A percentile compares a stretch with the other conserved stretches of the same genome.
These are phyloP conservation scores for Sicyos baderoa DNA, from an alignment of 306 rosid species.

Conservation along the genomic window DNA sequence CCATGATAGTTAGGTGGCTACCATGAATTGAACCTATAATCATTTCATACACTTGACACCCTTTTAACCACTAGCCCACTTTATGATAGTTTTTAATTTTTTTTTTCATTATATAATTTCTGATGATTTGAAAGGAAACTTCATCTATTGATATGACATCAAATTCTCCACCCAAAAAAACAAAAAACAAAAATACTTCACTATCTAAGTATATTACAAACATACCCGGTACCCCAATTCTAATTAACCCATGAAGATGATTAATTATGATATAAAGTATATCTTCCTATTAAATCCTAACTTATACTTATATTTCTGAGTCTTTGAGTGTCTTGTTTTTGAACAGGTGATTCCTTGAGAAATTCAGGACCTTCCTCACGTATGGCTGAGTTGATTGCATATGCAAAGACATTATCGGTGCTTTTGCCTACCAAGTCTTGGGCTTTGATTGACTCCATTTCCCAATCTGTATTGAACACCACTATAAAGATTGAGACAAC, in stretches of 20 bases:
- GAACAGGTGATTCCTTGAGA: conserved; percentile 16
- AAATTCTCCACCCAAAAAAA: background rate
- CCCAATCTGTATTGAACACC: conserved; percentile 56
- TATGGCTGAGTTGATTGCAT: conserved; percentile 14
- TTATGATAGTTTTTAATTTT: too few species aligned
- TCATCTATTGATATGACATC: conserved; percentile 13
- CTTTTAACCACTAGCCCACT: too few species aligned
- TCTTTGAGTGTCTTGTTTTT: conserved; percentile 8
- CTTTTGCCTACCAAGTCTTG: conserved; percentile 43
- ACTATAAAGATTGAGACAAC: conserved; percentile 42
- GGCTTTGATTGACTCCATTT: conserved; percentile 48
- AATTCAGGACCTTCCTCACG: conserved; percentile 12
- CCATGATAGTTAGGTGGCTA: too few species aligned
- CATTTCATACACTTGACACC: too few species aligned
- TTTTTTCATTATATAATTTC: conserved; percentile 8
- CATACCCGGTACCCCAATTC: conserved; percentile 9
- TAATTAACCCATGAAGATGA: too few species aligned
- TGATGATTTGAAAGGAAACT: conserved; percentile 9
- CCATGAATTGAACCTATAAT: too few species aligned
- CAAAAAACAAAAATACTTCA: background rate
- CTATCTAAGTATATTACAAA: conserved; percentile 10
- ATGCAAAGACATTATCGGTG: conserved; percentile 1
- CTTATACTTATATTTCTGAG: background rate
- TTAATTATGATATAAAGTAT: conserved; percentile 5
- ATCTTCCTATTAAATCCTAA: conserved; percentile 7